A percentile compares a stretch with the other conserved stretches of the same genome.
Evolutionary conservation across 768 basidiomycete genomes (phyloP).

Genomic region (Imleria badia): DNA sequence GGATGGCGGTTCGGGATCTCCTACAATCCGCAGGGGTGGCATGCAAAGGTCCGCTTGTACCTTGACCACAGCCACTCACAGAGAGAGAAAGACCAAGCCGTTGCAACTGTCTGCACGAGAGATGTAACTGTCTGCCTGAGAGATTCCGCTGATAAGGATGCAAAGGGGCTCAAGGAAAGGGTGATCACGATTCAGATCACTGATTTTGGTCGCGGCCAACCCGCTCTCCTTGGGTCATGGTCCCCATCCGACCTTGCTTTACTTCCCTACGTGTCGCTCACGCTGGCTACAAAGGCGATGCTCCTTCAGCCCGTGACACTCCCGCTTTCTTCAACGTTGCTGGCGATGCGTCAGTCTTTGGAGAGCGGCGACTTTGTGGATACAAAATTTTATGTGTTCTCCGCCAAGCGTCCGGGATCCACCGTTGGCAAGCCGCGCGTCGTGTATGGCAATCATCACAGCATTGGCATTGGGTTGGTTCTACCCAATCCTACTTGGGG

Average conservation of each 20-base stretch:
- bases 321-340: constrained; percentile 16
- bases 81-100: constrained; percentile 21
- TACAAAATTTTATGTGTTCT: constrained; percentile 31
- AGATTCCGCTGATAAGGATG: neutral
- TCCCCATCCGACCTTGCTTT: constrained; percentile 2
- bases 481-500: constrained; percentile 18
- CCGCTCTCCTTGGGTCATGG: constrained; percentile 26
- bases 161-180: constrained; percentile 10
- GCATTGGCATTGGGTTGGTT: constrained; percentile 13
- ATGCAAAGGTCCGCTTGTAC: constrained; percentile 22
- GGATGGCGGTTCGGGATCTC: constrained; percentile 31
- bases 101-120: constrained; percentile 8
- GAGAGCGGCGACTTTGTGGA: constrained; percentile 26
- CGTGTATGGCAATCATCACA: constrained; percentile 25
- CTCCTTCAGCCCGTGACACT: constrained; percentile 5
- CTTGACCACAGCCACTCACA: constrained; percentile 29
- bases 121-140: constrained; percentile 14
- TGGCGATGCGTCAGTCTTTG: constrained; percentile 26
- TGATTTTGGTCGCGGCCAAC: constrained; percentile 28
- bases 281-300: constrained; percentile 17
- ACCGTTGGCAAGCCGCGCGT: constrained; percentile 22
- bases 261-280: constrained; percentile 24
- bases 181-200: constrained; percentile 16
- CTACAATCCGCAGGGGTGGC: constrained; percentile 19
- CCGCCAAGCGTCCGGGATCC: constrained; percentile 9